Evolutionary conservation across 225 moss, liverwort and hornwort species (phyloP).

Genomic region (Thuidium tamariscinum): DNA sequence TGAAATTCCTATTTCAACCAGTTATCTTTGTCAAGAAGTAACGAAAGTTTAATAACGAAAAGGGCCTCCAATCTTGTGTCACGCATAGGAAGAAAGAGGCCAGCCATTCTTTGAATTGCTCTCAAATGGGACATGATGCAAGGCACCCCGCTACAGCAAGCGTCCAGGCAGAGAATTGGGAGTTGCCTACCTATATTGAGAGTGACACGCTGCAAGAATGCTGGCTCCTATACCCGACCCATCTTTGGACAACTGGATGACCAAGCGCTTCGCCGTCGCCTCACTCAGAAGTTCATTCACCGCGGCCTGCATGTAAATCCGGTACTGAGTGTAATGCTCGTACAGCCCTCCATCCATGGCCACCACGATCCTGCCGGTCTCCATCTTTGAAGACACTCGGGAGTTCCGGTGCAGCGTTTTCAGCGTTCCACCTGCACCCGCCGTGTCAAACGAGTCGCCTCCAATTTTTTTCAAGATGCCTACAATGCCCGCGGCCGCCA

Average conservation of each 20-base stretch:
- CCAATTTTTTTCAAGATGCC: slow-evolving; percentile 75
- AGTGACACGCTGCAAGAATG: slow-evolving; percentile 74
- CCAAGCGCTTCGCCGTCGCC: slow-evolving; percentile 48
- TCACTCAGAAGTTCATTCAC: slow-evolving; percentile 67
- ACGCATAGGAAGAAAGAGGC: background rate
- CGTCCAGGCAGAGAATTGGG: background rate
- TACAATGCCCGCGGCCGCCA: slow-evolving; percentile 82
- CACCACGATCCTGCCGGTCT: slow-evolving; percentile 49
- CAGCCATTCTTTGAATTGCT: background rate
- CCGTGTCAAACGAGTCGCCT: slow-evolving; percentile 19
- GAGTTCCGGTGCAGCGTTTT: slow-evolving; percentile 28
- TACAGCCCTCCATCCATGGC: slow-evolving; percentile 91
- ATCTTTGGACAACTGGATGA: slow-evolving; percentile 77
- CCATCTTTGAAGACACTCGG: background rate
- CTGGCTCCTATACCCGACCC: slow-evolving; percentile 88
- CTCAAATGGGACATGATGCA: background rate
- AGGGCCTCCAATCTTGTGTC: background rate
- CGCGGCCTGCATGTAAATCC: slow-evolving; percentile 64
- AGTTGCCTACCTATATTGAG: slow-evolving; percentile 20
- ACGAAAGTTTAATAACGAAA: background rate
- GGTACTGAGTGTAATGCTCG: slow-evolving; percentile 71
- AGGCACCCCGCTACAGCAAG: background rate
- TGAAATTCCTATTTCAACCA: background rate
- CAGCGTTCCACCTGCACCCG: slow-evolving; percentile 11
- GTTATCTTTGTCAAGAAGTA: background rate